phyloP scores from a whole-genome alignment of 2,329 filamentous ascomycete genomes.

The Hypoxylon sp. region DNA sequence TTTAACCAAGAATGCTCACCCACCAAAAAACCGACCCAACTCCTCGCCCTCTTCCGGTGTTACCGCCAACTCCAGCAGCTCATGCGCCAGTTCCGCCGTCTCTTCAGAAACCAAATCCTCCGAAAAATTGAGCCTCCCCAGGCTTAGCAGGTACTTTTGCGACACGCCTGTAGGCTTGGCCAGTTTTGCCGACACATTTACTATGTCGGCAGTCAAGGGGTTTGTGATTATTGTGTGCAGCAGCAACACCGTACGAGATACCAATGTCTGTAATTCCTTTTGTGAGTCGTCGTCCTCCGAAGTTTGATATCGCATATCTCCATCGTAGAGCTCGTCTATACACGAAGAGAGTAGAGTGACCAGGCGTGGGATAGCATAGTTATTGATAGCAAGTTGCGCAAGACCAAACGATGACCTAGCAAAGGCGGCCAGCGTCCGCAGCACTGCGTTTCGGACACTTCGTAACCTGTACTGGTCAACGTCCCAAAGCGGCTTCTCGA shows the following conservation, averaged over 20 bases:
- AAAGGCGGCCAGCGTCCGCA: conserved; percentile 71
- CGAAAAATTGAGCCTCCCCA: conserved; percentile 88
- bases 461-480: conserved; percentile 57
- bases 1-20: conserved; percentile 36
- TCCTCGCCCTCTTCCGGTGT: conserved; percentile 76
- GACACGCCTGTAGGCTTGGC: conserved; percentile 76
- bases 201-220: conserved; percentile 58
- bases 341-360: conserved; percentile 74
- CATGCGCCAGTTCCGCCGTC: conserved; percentile 83
- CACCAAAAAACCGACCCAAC: conserved; percentile 56
- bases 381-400: conserved; percentile 75
- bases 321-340: conserved; percentile 80
- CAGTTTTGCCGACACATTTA: conserved; percentile 79
- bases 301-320: conserved; percentile 58
- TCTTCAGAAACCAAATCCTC: conserved; percentile 83
- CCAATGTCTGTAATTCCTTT: conserved; percentile 60
- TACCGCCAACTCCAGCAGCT: conserved; percentile 82
- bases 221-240: conserved; percentile 67
- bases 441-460: conserved; percentile 60
- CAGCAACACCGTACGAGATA: conserved; percentile 63
- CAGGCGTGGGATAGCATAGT: conserved; percentile 78
- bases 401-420: conserved; percentile 73
- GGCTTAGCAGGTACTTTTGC: conserved; percentile 84
- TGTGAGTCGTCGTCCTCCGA: conserved; percentile 37
- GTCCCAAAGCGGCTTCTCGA: conserved; percentile 65